phyloP scores from a whole-genome alignment of 2,329 filamentous ascomycete genomes.

The Pleomassaria siparia region DNA sequence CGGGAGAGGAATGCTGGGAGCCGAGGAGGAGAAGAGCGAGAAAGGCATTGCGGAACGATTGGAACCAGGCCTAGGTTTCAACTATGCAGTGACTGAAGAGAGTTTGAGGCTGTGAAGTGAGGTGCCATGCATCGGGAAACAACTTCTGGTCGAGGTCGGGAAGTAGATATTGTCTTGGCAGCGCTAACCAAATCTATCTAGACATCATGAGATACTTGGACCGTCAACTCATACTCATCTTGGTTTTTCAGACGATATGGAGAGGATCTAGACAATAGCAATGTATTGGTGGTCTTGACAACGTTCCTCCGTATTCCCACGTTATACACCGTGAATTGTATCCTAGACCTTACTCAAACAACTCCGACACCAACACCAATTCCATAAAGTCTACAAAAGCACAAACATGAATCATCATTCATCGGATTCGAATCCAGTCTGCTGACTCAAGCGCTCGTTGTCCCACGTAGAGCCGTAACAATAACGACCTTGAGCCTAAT shows the following conservation, averaged over 20 bases:
- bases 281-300: background rate
- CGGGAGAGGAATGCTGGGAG: background rate
- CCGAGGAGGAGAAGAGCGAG: background rate
- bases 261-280: background rate
- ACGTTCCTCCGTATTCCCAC: background rate
- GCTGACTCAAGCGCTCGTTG: constrained; percentile 24
- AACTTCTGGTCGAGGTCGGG: no score
- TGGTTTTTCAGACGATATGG: background rate
- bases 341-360: background rate
- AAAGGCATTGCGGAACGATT: background rate
- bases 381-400: background rate
- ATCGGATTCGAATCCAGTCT: constrained; percentile 20
- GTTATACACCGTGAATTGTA: background rate
- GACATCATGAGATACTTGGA: no score
- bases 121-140: background rate
- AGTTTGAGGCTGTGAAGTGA: background rate
- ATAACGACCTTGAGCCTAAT: constrained; percentile 18
- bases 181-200: no score
- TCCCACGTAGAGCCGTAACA: constrained; percentile 22
- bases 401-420: constrained; percentile 1
- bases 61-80: no score
- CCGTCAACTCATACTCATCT: no score
- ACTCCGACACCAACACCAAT: background rate
- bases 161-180: no score
- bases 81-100: no score